Base-by-base conservation (phyloP, 345 rosid species). In the Arabis alpina region DNA sequence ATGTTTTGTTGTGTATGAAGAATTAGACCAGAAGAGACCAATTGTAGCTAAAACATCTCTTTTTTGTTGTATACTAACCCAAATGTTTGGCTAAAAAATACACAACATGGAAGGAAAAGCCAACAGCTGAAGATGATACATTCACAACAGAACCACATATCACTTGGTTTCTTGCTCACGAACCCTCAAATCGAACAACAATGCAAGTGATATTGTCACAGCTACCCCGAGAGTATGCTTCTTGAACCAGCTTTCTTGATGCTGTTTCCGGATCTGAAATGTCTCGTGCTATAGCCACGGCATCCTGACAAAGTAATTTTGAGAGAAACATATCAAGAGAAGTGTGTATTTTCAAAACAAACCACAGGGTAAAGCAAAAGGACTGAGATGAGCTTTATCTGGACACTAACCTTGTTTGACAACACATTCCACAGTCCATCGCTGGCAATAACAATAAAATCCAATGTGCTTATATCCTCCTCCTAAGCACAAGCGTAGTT, bases 351-450 rank as follows among this genome's bases (percentile, higher is more conserved):
- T 40, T 14, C 25, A 30, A 41, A 52, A 25, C 24, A 4, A 52
- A 28, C 10, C 9, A 10, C 6, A 45, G 30, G 1, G 16, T 45
- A 32, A 42, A 24, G 37, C 50, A 42, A 8, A 13, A 13, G 3
- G 3, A 51, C 24, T 51, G 5, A 51, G n/a, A 37, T 55, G 53
- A 43, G 54, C 6, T 19, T 48, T 48, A 48, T 37, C 42, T 41
- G 1, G 34, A 51, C 42, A 28, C 67, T 19, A 16, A 76, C 77
- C 95, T 89, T 88, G 70, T 94, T 94, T 54, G 96, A 76, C 41
- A 94, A 89, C 61, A 94, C 99, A 77, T 94, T 96, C 98, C 99
- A 94, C 41, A 91, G 73, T 70, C 99, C 99, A 83, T 94, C 98
- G 53, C 98, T 94, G 24, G 99, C 98, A 77, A 94, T 95, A 63